Evolutionary conservation across 2,329 filamentous ascomycete genomes (phyloP), one percentile per base, ranked within the genome.

Genomic region (Hypocrella siamensis): DNA sequence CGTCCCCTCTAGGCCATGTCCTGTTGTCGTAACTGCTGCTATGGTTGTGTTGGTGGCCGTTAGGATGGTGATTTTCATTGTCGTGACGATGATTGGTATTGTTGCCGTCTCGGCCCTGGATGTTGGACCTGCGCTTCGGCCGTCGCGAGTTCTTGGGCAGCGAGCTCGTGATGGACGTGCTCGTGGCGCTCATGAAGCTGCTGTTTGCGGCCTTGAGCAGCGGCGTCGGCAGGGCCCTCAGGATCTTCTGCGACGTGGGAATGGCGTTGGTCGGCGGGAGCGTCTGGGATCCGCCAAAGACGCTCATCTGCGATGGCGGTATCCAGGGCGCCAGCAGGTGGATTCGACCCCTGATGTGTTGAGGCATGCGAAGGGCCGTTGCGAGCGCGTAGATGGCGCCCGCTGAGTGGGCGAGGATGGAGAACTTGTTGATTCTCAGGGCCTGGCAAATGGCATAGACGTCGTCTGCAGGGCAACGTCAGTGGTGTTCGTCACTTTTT

Each of bases 321-420:
- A 98, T 96, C 90, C 85, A 94, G 0, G 90, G 90, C 1, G 90
- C 88, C 7, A 98, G 67, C 3, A 98, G 70, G 53, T 98, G 90
- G 34, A 98, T 90, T 32, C 84, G 79, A 15, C 90, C 90, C 5
- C 86, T 79, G 38, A 98, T 92, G 47, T 94, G 83, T 46, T 94
- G 86, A 4, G 90, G 90, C 71, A 98, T 93, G 28, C 90, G 81
- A 28, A 98, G 64, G 0, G 90, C 90, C 1, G 90, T 96, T 0
- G 90, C 90, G 14, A 98, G 69, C 2, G 90, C 90, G 49, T 98
- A 98, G 32, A 98, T 93, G n/a, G 90, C 88, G 12, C 90, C 90
- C 1, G 90, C 90, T 1, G 88, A 96, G 53, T 98, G 90, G 2
- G 90, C 90, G 2, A 98, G 67, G 15, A 98, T 81, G 6, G 88